phyloP scores from a whole-genome alignment of 164 flowering plant genomes.

The Taxillus chinensis region DNA sequence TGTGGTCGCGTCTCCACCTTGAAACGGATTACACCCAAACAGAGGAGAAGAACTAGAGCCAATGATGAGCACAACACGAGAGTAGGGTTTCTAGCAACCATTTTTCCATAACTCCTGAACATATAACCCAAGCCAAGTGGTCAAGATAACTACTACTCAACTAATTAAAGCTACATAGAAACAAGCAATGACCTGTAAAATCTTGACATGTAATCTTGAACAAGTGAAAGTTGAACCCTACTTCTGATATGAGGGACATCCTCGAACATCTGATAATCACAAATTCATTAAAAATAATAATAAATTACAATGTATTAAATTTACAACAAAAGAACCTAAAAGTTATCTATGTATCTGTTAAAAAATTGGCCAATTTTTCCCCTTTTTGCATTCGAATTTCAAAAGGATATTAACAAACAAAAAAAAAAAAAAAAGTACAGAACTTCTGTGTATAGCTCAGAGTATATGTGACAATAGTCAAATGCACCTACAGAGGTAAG shows the following conservation, averaged over 20 bases:
- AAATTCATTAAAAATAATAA: constrained; percentile 2
- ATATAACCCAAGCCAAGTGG: constrained; percentile 4
- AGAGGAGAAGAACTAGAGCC: constrained; percentile 62
- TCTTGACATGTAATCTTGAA: constrained; percentile 78
- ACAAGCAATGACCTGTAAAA: constrained; percentile 61
- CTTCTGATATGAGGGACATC: constrained; percentile 39
- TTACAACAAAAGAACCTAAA: neutral
- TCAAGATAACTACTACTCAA: constrained; percentile 1
- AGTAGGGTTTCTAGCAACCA: constrained; percentile 86
- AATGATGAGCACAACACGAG: constrained; percentile 66
- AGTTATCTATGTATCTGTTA: too few species aligned
- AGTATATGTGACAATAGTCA: neutral
- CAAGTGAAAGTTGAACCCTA: constrained; percentile 55
- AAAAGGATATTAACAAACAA: too few species aligned
- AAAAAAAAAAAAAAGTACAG: too few species aligned
- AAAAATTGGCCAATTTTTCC: too few species aligned
- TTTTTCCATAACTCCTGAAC: constrained; percentile 82
- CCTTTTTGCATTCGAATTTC: too few species aligned
- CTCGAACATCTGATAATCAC: constrained; percentile 40
- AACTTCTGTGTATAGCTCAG: too few species aligned
- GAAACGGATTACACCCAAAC: constrained; percentile 80
- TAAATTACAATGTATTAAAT: neutral
- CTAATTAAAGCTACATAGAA: neutral
- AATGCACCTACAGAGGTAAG: neutral
- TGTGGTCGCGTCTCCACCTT: constrained; percentile 96